Percentiles rank a stretch among this genome's conserved stretches.
Conservation (phyloP, 1,284 basidiomycete species). For the Ceratobasidium sp. region DNA sequence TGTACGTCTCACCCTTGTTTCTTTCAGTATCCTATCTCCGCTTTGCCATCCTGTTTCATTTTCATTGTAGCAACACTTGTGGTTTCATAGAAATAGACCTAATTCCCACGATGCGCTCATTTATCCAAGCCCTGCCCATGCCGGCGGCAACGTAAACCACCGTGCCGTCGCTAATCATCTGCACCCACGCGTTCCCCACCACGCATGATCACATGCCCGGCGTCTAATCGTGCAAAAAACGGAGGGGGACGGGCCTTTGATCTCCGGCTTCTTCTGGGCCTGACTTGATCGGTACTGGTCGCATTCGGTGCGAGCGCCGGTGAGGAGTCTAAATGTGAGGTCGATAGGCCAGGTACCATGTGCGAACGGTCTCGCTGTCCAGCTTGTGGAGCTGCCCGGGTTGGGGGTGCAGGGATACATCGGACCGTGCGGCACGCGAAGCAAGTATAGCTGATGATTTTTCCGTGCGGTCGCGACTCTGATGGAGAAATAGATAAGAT, state of each 20-base stretch:
- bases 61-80: conserved; percentile 2
- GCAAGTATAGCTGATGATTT: conserved; percentile 37
- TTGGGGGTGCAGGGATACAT: conserved; percentile 21
- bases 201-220: conserved; percentile 22
- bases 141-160: no score
- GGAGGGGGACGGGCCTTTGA: conserved; percentile 15
- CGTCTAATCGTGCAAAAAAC: conserved; percentile 29
- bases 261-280: conserved; percentile 2
- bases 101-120: not conserved
- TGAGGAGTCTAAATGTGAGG: not conserved
- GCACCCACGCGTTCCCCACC: conserved; percentile 19
- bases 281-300: not conserved
- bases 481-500: not conserved
- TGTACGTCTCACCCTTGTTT: conserved; percentile 28
- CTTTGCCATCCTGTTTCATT: not conserved
- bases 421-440: conserved; percentile 22
- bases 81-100: not conserved
- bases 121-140: no score
- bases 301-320: not conserved
- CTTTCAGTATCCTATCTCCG: conserved; percentile 3
- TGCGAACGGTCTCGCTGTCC: not conserved
- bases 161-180: not conserved
- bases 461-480: conserved; percentile 37
- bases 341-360: no score
- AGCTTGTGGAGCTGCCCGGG: not conserved